Evolutionary conservation across 129 eudicot species (phyloP), one percentile per base, ranked within the genome.

Genomic region (Flaveria sonorensis): DNA sequence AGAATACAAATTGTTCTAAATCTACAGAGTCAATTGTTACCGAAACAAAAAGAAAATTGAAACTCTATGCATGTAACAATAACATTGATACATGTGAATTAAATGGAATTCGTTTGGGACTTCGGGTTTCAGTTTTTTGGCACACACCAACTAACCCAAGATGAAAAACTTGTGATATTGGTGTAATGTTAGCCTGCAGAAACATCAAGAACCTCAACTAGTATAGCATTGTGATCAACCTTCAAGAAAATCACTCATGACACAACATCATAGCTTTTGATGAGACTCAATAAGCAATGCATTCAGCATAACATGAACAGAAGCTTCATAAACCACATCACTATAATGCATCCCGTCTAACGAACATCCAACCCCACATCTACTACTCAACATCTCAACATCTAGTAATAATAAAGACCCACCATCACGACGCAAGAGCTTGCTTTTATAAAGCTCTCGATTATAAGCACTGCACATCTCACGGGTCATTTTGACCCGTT

Each of bases 301-400:
- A 81, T 94, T 94, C 30, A 94, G 79, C 97, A 94, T 82, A 24
- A 94, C 83, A 55, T 94, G 98, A 86, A 91, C 86, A 4, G 88
- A 84, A 43, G 96, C 82, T 79, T 91, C 93, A 82, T 94, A 94
- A 70, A 94, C 97, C 70, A 76, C 87, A 16, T 62, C 87, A 64
- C 83, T 79, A 80, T 94, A 94, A 82, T 94, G 98, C 98, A 94
- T 94, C 47, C 98, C 98, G 61, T 94, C 98, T 56, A 40, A 72
- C 11, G 98, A 84, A 79, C 98, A 94, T 28, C 45, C 80, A 32
- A 6, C 66, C 77, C 98, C 98, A 52, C 98, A 94, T 48, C 73
- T 89, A 28, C 46, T 39, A 68, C 81, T 94, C 81, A 94, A 71
- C 53, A 20, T 69, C 73, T 61, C 82, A 19, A 87, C 86, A 82